Conservation (phyloP, 2,329 filamentous ascomycete genomes). For the Cercospora brassicicola region DNA sequence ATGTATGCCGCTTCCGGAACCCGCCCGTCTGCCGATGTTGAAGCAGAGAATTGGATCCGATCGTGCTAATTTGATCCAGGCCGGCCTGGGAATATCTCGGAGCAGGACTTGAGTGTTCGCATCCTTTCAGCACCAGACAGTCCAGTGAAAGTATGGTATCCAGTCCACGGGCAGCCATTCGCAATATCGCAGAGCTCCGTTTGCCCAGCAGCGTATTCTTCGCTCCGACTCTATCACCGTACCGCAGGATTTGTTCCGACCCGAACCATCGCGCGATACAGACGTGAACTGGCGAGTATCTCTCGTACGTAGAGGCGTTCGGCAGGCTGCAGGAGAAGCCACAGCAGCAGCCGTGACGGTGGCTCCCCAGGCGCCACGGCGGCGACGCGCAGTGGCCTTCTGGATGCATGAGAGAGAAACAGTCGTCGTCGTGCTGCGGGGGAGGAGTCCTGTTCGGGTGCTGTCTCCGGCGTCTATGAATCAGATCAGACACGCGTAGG, state of each 20-base stretch:
- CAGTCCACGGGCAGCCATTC: neutral
- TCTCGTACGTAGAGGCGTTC: neutral
- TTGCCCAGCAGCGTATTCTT: slow-evolving; percentile 8
- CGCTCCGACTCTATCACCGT: neutral
- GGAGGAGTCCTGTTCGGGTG: neutral
- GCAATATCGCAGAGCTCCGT: neutral
- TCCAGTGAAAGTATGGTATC: slow-evolving; percentile 4
- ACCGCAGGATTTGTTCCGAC: neutral
- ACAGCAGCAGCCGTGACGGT: neutral
- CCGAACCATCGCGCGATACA: neutral
- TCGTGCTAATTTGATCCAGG: neutral
- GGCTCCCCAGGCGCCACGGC: neutral
- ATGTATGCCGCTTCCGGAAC: neutral
- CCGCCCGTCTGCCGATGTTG: slow-evolving; percentile 12
- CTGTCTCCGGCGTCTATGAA: neutral
- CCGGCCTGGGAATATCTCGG: slow-evolving; percentile 8
- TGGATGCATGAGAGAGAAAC: neutral
- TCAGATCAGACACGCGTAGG: neutral
- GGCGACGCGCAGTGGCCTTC: neutral
- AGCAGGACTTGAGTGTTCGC: neutral
- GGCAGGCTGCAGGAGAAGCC: neutral
- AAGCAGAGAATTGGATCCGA: neutral
- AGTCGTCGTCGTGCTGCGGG: neutral
- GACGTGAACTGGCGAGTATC: neutral
- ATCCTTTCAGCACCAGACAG: neutral